Base-by-base conservation (phyloP, 2,329 filamentous ascomycete species). In the Podosphaera leucotricha region DNA sequence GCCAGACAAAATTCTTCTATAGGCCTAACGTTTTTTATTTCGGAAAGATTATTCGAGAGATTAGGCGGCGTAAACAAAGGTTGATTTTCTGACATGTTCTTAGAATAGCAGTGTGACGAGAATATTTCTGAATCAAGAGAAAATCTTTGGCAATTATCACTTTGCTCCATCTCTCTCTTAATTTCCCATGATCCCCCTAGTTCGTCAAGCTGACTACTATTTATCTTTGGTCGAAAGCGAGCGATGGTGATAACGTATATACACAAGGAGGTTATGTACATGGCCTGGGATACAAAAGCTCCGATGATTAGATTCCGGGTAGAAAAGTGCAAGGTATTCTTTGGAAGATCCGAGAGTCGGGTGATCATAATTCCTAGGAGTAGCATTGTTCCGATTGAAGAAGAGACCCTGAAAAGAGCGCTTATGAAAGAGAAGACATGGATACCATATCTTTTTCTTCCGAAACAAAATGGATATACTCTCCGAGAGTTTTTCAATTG, bases 211-310 rank as follows among this genome's bases (percentile, higher is more conserved):
- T 54, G 53, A 15, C 11, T 18, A 2, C 1, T 41, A 3, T 3
- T 30, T 26, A 6, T 30, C 44, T 44, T 54, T 16, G 50, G 47
- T 43, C 53, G 55, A 28, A 54, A 43, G 22, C 52, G 44, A 10
- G 55, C 48, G 42, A 57, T 51, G 39, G 48, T 54, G 18, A 57
- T 50, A 10, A 57, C 43, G 43, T 56, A 57, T 1, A 54, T 6
- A 7, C 49, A 50, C 41, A 57, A 50, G 6, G 50, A 53, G 20
- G 55, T 30, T 30, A 56, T 30, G 13, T 51, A 48, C 11, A 56
- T 41, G 2, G 49, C 54, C 54, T 56, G 58, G 3, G 54, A 43
- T 22, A 54, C 46, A 19, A 59, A 55, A 10, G 48, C 55, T 13
- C 48, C 54, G 16, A 46, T 47, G 5, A 56, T 46, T 33, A 57